Conservation (phyloP, 2,329 filamentous ascomycete species). For the Torrubiella hemipterigena region DNA sequence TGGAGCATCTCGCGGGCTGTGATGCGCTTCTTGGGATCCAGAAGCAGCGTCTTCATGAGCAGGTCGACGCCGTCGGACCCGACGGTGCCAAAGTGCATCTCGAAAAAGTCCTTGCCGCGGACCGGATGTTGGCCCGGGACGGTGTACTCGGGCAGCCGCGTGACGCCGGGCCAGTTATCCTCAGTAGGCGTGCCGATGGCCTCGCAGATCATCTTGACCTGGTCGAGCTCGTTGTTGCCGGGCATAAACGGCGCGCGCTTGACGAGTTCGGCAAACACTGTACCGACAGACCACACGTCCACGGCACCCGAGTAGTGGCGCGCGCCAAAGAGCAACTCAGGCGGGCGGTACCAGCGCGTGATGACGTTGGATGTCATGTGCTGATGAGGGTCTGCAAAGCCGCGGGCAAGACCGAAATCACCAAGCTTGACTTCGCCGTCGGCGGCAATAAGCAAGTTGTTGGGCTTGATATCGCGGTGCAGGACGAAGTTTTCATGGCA, state of each 20-base stretch:
- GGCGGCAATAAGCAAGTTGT: constrained; percentile 89
- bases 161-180: constrained; percentile 90
- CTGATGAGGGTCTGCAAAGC: constrained; percentile 77
- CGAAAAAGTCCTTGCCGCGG: constrained; percentile 60
- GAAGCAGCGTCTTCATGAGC: constrained; percentile 68
- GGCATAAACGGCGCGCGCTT: constrained; percentile 73
- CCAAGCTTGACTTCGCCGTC: constrained; percentile 91
- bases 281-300: constrained; percentile 87
- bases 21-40: constrained; percentile 79
- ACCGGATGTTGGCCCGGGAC: constrained; percentile 51
- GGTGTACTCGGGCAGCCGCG: constrained; percentile 69
- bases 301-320: constrained; percentile 82
- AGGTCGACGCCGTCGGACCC: constrained; percentile 78
- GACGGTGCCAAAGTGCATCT: constrained; percentile 64
- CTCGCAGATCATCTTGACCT: constrained; percentile 73
- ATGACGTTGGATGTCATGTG: constrained; percentile 93
- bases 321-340: constrained; percentile 85
- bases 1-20: constrained; percentile 66
- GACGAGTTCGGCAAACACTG: constrained; percentile 86
- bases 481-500: constrained; percentile 91
- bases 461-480: constrained; percentile 97
- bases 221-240: constrained; percentile 74
- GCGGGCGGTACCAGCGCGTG: constrained; percentile 92
- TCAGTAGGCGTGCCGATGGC: constrained; percentile 85
- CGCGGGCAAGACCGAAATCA: constrained; percentile 89